Percentiles rank a stretch among this genome's conserved stretches.
phyloP scores from a whole-genome alignment of 768 basidiomycete genomes.

The Leucosporidium yakuticum region DNA sequence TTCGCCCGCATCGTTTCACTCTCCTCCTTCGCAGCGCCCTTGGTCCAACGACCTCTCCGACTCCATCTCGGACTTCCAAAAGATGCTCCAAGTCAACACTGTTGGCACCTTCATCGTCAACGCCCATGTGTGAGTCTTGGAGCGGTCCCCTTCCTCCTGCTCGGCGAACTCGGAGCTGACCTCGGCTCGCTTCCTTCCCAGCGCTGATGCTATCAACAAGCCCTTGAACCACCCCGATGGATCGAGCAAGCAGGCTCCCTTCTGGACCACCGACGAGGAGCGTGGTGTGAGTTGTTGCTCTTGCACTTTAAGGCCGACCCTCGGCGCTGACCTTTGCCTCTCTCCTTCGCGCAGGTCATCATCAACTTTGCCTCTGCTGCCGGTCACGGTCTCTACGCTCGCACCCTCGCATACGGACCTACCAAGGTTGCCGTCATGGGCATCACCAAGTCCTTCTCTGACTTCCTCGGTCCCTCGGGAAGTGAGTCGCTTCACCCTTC shows the following conservation, averaged over 20 bases:
- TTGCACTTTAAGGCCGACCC: too few relatives aligned
- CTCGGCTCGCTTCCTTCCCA: too few relatives aligned
- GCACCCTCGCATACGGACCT: neutral
- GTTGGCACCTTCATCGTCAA: slow-evolving; percentile 2
- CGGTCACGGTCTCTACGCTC: neutral
- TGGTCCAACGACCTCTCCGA: neutral
- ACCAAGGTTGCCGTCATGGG: neutral
- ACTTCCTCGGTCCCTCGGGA: neutral
- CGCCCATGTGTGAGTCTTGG: neutral
- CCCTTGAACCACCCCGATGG: slow-evolving; percentile 1
- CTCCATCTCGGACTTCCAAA: neutral
- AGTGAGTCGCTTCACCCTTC: neutral
- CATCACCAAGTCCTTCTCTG: neutral
- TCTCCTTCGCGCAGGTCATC: neutral
- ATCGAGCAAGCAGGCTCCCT: neutral
- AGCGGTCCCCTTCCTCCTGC: too few relatives aligned
- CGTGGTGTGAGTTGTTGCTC: neutral
- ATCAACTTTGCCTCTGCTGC: slow-evolving; percentile 3
- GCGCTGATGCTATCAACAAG: slow-evolving; percentile 1
- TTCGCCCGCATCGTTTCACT: too few relatives aligned
- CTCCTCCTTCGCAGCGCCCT: too few relatives aligned
- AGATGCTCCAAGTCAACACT: slow-evolving; percentile 1
- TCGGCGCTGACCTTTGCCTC: too few relatives aligned
- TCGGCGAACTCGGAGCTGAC: too few relatives aligned
- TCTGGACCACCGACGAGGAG: slow-evolving; percentile 5